Evolutionary conservation across 495 filamentous ascomycete genomes (phyloP).

Genomic region (Penicillium steckii): DNA sequence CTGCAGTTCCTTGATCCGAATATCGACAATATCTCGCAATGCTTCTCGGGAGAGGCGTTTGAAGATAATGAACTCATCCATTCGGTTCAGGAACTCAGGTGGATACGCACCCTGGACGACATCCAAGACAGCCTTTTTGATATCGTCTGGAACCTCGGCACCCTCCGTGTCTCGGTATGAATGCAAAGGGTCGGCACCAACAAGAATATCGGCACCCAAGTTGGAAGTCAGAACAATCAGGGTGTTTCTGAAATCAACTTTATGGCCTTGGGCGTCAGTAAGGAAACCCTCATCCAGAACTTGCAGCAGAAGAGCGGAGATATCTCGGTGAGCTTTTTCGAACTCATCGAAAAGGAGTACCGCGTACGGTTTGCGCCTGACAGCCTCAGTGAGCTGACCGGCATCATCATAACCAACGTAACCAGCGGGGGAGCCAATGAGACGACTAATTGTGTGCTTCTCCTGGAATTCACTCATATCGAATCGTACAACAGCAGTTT

Average conservation of each 20-base stretch:
- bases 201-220: conserved; percentile 59
- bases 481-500: conserved; percentile 85
- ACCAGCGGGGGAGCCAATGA: conserved; percentile 90
- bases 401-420: conserved; percentile 98
- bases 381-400: conserved; percentile 93
- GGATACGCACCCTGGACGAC: conserved; percentile 77
- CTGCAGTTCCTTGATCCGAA: conserved; percentile 83
- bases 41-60: conserved; percentile 74
- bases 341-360: conserved; percentile 96
- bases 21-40: conserved; percentile 90
- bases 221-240: conserved; percentile 96
- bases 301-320: conserved; percentile 89
- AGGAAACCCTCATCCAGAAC: conserved; percentile 96
- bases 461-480: conserved; percentile 99
- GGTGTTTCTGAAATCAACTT: conserved; percentile 93
- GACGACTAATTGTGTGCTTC: conserved; percentile 89
- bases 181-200: conserved; percentile 42
- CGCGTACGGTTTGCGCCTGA: conserved; percentile 92
- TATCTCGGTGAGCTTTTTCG: conserved; percentile 95
- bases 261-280: conserved; percentile 93
- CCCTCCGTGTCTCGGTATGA: conserved; percentile 51
- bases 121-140: conserved; percentile 81
- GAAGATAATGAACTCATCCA: conserved; percentile 97
- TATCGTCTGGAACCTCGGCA: conserved; percentile 64
- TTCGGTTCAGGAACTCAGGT: conserved; percentile 93